A percentile compares a stretch with the other conserved stretches of the same genome.
These are phyloP conservation scores for Sporisorium iseilematis-ciliati DNA, from an alignment of 1,284 basidiomycete genomes.

Conservation along the genomic window DNA sequence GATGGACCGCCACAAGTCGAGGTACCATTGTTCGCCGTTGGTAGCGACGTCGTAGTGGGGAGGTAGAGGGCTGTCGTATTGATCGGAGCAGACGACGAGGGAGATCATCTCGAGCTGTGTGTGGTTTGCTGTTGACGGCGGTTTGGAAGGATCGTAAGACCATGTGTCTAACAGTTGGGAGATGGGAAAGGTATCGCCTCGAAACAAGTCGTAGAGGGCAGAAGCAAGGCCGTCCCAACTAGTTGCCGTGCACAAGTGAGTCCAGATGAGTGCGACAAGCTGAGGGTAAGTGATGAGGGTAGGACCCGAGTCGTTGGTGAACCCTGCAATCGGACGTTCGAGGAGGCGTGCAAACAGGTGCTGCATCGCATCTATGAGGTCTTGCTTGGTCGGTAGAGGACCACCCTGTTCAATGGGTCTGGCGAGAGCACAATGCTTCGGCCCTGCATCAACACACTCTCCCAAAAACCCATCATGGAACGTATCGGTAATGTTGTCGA, in stretches of 20 bases:
- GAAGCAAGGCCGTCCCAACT: too few species aligned
- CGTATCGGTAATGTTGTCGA: slow-evolving; percentile 46
- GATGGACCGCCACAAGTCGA: slow-evolving; percentile 34
- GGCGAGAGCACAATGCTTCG: slow-evolving; percentile 32
- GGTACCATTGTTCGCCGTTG: slow-evolving; percentile 35
- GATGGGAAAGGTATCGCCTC: too few species aligned
- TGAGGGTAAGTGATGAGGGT: slow-evolving; percentile 36
- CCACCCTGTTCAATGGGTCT: background rate
- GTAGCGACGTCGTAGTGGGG: slow-evolving; percentile 10
- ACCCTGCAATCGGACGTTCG: slow-evolving; percentile 26
- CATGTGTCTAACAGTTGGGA: slow-evolving; percentile 16
- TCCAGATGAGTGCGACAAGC: slow-evolving; percentile 35
- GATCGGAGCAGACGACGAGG: slow-evolving; percentile 48
- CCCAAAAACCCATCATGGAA: slow-evolving; percentile 48
- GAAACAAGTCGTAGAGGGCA: too few species aligned
- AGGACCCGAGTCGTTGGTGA: slow-evolving; percentile 21
- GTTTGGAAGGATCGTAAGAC: too few species aligned
- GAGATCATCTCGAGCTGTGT: slow-evolving; percentile 48
- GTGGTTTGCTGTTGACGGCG: too few species aligned
- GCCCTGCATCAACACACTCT: slow-evolving; percentile 44
- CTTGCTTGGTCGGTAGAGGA: background rate
- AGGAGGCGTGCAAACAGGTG: slow-evolving; percentile 24
- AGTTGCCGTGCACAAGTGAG: slow-evolving; percentile 21
- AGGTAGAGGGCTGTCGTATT: slow-evolving; percentile 28
- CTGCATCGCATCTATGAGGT: slow-evolving; percentile 19